Conservation (phyloP, 116 monocot species). For the Cymodocea nodosa region DNA sequence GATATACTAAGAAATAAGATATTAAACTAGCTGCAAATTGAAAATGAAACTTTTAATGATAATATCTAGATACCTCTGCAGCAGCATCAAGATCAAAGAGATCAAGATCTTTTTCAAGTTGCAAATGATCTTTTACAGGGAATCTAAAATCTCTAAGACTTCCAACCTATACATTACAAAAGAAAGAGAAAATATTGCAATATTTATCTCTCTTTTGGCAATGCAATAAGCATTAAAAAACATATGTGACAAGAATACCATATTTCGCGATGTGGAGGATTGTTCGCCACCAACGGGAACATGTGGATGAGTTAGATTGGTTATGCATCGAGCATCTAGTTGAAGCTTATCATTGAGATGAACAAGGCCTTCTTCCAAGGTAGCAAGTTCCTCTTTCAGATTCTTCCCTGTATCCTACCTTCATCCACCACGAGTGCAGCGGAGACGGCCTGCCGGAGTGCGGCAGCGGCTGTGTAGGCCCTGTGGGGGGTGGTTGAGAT, state of each 20-base stretch:
- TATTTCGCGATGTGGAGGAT: slow-evolving; percentile 51
- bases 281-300: slow-evolving; percentile 89
- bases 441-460: neutral
- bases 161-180: slow-evolving; percentile 44
- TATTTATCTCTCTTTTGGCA: neutral
- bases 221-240: neutral
- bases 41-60: slow-evolving; percentile 3
- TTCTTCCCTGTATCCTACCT: slow-evolving; percentile 53
- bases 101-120: slow-evolving; percentile 80
- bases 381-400: slow-evolving; percentile 67
- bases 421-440: neutral
- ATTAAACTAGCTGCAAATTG: neutral
- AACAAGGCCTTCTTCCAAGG: slow-evolving; percentile 67
- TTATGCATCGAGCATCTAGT: slow-evolving; percentile 79
- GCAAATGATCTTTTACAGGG: slow-evolving; percentile 75
- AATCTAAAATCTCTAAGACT: slow-evolving; percentile 54
- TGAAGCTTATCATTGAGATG: slow-evolving; percentile 76
- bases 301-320: slow-evolving; percentile 85
- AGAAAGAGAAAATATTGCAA: neutral
- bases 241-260: slow-evolving; percentile 26
- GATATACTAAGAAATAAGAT: no score
- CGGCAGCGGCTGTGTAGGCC: neutral
- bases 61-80: slow-evolving; percentile 53
- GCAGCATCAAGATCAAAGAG: slow-evolving; percentile 98
- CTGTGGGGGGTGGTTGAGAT: neutral